Evolutionary conservation across 192 early-diverging fungal species (phyloP).

Genomic region (Coemansia nantahalensis): DNA sequence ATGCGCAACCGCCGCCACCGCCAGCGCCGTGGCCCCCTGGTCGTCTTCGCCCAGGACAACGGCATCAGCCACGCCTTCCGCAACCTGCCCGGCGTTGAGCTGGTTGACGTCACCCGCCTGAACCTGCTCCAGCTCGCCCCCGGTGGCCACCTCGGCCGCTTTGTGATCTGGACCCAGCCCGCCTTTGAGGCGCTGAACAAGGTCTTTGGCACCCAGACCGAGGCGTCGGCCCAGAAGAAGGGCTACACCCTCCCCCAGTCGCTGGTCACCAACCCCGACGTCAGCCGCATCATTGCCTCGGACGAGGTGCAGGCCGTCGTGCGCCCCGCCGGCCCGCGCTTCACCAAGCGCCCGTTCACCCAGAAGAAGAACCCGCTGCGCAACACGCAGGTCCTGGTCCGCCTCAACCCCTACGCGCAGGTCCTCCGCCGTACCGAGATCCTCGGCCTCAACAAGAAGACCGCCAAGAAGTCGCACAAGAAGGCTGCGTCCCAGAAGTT

Average conservation of each 20-base stretch:
- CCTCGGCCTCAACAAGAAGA: conserved; percentile 55
- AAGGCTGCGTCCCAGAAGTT: conserved; percentile 50
- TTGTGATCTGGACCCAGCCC: conserved; percentile 97
- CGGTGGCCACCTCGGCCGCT: conserved; percentile 98
- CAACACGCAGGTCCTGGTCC: conserved; percentile 86
- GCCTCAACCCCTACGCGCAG: conserved; percentile 97
- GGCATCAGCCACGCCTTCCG: conserved; percentile 95
- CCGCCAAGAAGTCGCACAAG: conserved; percentile 61
- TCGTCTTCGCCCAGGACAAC: conserved; percentile 92
- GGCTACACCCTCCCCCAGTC: conserved; percentile 84
- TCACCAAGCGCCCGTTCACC: conserved; percentile 88
- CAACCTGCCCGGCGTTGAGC: conserved; percentile 98
- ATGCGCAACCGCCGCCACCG: conserved; percentile 94
- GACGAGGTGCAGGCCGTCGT: conserved; percentile 95
- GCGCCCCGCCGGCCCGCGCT: conserved; percentile 73
- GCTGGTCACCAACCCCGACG: conserved; percentile 92
- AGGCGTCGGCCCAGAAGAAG: conserved; percentile 81
- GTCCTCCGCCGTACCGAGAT: conserved; percentile 79
- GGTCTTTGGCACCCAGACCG: conserved; percentile 87
- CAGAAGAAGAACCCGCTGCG: conserved; percentile 99
- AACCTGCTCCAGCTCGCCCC: conserved; percentile 99
- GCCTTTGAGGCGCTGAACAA: conserved; percentile 91
- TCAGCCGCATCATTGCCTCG: conserved; percentile 94
- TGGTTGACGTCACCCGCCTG: conserved; percentile 82
- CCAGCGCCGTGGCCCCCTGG: conserved; percentile 94